phyloP scores from a whole-genome alignment of 2,329 filamentous ascomycete genomes.

The Phyllosticta capitalensis region DNA sequence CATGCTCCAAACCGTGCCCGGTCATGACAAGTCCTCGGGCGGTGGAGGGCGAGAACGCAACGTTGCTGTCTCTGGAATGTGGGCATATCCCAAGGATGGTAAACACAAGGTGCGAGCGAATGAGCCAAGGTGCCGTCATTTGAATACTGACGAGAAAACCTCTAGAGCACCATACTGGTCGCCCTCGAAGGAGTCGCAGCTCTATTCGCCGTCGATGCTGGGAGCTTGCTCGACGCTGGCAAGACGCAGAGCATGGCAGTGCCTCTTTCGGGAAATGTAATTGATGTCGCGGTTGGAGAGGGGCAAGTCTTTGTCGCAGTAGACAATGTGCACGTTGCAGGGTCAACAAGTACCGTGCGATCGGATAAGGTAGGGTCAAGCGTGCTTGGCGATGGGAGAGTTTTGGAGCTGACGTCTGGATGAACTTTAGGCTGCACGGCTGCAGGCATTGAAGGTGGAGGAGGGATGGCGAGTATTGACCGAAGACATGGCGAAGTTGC shows the following conservation, averaged over 20 bases:
- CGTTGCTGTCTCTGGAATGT: conserved; percentile 44
- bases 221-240: conserved; percentile 40
- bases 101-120: conserved; percentile 29
- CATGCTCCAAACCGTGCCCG: conserved; percentile 1
- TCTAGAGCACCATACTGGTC: conserved; percentile 25
- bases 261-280: conserved; percentile 53
- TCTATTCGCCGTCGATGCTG: conserved; percentile 53
- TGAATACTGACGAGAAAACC: conserved; percentile 7
- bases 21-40: conserved; percentile 1
- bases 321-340: conserved; percentile 43
- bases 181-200: conserved; percentile 43
- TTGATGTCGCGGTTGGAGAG: conserved; percentile 40
- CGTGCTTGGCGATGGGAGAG: not conserved
- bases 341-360: conserved; percentile 37
- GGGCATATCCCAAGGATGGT: conserved; percentile 25
- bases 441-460: not conserved
- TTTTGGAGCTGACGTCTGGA: conserved; percentile 2
- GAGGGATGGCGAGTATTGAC: not conserved
- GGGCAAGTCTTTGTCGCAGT: conserved; percentile 38
- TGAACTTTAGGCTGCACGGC: conserved; percentile 6
- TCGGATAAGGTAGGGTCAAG: conserved; percentile 19
- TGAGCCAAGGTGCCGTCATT: conserved; percentile 17
- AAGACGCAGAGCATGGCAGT: conserved; percentile 25
- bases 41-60: conserved; percentile 19
- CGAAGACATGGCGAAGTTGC: not conserved